phyloP scores from a whole-genome alignment of 768 basidiomycete species.

The Podaxis mareebaensis region DNA sequence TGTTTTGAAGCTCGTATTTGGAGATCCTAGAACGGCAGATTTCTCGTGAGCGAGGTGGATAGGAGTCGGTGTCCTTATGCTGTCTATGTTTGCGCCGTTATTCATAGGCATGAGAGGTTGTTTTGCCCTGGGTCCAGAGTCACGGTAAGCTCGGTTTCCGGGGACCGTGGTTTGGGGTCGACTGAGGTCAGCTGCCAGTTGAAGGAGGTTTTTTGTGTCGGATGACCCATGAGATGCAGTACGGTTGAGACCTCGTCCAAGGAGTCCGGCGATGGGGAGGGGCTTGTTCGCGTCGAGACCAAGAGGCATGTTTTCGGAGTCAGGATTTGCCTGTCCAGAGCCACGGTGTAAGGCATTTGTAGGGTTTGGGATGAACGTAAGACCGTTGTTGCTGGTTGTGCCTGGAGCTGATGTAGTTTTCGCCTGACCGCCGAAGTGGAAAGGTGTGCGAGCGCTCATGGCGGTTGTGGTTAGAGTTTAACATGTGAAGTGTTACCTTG shows the following conservation, averaged over 20 bases:
- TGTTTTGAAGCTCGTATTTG: not conserved
- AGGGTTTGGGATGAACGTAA: slow-evolving; percentile 1
- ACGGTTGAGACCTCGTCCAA: not conserved
- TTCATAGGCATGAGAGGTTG: not conserved
- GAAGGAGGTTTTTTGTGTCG: slow-evolving; percentile 4
- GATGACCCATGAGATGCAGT: slow-evolving; percentile 1
- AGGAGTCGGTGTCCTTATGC: slow-evolving; percentile 3
- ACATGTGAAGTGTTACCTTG: not conserved
- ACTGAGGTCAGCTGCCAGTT: not conserved
- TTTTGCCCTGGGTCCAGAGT: not conserved
- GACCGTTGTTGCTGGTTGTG: not conserved
- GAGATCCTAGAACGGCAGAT: not conserved
- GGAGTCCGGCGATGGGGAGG: not conserved
- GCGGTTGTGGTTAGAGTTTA: not conserved
- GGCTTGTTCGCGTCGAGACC: not conserved
- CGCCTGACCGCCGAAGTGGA: not conserved
- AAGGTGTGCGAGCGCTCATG: slow-evolving; percentile 14
- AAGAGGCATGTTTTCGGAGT: not conserved
- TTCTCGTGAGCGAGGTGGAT: not conserved
- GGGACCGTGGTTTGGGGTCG: slow-evolving; percentile 9
- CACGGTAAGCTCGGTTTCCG: not conserved
- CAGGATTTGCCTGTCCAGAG: not conserved
- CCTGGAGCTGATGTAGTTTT: not conserved
- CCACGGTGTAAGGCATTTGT: slow-evolving; percentile 3
- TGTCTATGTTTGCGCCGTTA: not conserved